These are phyloP conservation scores for Coriolopsis trogii DNA, from an alignment of 1,284 basidiomycete genomes.

Conservation along the genomic window DNA sequence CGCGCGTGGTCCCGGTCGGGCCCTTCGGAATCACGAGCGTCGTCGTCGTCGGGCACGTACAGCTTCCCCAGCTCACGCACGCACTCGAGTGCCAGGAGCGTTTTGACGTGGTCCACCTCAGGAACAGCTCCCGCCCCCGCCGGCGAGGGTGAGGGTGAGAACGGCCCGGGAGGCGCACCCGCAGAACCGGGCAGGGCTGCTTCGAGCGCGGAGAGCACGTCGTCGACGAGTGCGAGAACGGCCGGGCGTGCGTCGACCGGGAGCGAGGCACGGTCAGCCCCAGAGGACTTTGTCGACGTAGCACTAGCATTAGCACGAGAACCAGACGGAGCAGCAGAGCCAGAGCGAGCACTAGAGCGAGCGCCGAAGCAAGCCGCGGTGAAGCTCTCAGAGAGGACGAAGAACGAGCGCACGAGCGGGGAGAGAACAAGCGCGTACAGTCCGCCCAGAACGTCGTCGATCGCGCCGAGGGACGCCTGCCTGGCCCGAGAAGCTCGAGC, in stretches of 20 bases:
- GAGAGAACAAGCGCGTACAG: conserved; percentile 27
- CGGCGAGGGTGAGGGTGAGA: neutral
- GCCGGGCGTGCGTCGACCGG: conserved; percentile 28
- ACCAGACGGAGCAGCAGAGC: neutral
- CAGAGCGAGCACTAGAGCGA: neutral
- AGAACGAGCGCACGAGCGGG: conserved; percentile 29
- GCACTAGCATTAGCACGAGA: neutral
- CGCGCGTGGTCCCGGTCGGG: no score
- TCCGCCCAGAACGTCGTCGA: conserved; percentile 26
- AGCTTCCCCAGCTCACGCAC: conserved; percentile 29
- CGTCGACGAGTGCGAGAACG: conserved; percentile 21
- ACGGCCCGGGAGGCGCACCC: neutral
- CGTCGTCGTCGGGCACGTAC: conserved; percentile 13
- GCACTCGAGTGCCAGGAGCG: conserved; percentile 27
- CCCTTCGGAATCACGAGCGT: no score
- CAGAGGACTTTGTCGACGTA: neutral
- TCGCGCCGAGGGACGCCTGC: neutral
- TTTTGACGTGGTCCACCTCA: conserved; percentile 16
- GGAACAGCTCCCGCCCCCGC: neutral
- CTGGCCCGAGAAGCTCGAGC: neutral
- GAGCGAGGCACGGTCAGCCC: neutral
- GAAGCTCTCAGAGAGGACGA: conserved; percentile 21
- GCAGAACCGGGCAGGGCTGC: conserved; percentile 9
- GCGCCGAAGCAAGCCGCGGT: conserved; percentile 17
- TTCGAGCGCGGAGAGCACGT: conserved; percentile 15